phyloP scores from a whole-genome alignment of 148 eudicot genomes.

The Rhododendron williamsianum region DNA sequence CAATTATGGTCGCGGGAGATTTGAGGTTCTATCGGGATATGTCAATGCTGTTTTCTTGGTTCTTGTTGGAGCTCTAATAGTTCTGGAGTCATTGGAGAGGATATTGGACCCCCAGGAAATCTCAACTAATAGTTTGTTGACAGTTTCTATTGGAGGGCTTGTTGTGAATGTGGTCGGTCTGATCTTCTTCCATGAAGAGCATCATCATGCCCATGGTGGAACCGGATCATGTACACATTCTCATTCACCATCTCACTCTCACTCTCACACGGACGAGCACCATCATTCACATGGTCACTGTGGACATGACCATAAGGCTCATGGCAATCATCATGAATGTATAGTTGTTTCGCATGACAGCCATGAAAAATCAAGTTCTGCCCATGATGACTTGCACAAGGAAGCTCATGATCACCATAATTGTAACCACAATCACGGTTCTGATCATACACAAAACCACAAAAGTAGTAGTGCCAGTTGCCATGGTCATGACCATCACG shows the following conservation, averaged over 20 bases:
- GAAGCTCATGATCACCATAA: slow-evolving; percentile 18
- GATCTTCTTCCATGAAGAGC: slow-evolving; percentile 94
- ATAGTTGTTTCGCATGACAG: slow-evolving; percentile 20
- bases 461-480: not conserved
- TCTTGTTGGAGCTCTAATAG: slow-evolving; percentile 88
- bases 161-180: slow-evolving; percentile 84
- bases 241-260: slow-evolving; percentile 32
- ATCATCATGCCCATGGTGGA: slow-evolving; percentile 99
- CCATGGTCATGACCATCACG: slow-evolving; percentile 12
- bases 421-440: slow-evolving; percentile 21
- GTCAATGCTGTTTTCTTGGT: slow-evolving; percentile 93
- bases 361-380: slow-evolving; percentile 13
- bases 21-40: slow-evolving; percentile 96
- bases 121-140: slow-evolving; percentile 72
- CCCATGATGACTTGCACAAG: slow-evolving; percentile 2
- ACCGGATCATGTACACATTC: slow-evolving; percentile 64
- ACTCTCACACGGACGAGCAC: slow-evolving; percentile 1
- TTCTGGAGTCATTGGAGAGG: slow-evolving; percentile 86
- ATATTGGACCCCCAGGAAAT: slow-evolving; percentile 96
- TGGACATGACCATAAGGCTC: slow-evolving; percentile 29
- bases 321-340: slow-evolving; percentile 20
- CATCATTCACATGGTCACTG: slow-evolving; percentile 16
- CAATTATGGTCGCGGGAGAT: slow-evolving; percentile 95
- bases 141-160: slow-evolving; percentile 87
- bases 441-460: slow-evolving; percentile 4